These are phyloP conservation scores for Brassica carinata DNA, from an alignment of 345 rosid genomes.

Conservation along the genomic window DNA sequence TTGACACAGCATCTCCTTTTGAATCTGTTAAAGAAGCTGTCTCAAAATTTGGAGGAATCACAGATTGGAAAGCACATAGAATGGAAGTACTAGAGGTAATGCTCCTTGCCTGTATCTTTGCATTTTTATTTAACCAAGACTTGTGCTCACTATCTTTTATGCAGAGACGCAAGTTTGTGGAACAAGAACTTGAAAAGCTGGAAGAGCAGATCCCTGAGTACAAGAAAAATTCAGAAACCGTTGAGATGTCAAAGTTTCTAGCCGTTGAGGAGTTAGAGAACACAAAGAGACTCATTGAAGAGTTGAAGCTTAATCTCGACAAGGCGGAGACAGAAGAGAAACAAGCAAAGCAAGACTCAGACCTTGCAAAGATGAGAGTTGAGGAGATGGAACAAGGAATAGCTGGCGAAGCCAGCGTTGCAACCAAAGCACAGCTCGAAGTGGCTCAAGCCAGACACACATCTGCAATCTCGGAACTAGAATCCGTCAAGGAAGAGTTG, in stretches of 20 bases:
- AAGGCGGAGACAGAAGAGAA: conserved; percentile 88
- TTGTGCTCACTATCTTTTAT: conserved; percentile 2
- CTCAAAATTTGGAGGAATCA: conserved; percentile 93
- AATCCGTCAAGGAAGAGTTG: conserved; percentile 72
- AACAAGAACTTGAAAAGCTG: conserved; percentile 70
- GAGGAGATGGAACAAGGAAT: conserved; percentile 95
- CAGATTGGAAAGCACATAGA: conserved; percentile 96
- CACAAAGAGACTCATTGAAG: conserved; percentile 82
- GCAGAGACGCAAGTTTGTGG: conserved; percentile 72
- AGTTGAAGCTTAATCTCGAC: conserved; percentile 80
- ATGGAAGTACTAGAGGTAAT: conserved; percentile 78
- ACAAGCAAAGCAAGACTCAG: conserved; percentile 93
- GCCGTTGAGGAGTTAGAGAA: conserved; percentile 73
- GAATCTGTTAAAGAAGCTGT: conserved; percentile 97
- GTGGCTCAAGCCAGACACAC: conserved; percentile 84
- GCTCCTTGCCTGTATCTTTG: neutral
- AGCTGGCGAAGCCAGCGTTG: conserved; percentile 86
- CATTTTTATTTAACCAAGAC: conserved; percentile 6
- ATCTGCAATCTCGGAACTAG: conserved; percentile 66
- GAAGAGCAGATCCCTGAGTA: conserved; percentile 72
- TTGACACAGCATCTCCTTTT: conserved; percentile 85
- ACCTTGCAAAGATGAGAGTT: conserved; percentile 82
- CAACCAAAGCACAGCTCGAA: conserved; percentile 93
- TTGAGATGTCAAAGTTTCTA: conserved; percentile 62
- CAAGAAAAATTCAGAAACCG: conserved; percentile 55